Conservation (phyloP, 306 rosid species). For the Mucuna pruriens region DNA sequence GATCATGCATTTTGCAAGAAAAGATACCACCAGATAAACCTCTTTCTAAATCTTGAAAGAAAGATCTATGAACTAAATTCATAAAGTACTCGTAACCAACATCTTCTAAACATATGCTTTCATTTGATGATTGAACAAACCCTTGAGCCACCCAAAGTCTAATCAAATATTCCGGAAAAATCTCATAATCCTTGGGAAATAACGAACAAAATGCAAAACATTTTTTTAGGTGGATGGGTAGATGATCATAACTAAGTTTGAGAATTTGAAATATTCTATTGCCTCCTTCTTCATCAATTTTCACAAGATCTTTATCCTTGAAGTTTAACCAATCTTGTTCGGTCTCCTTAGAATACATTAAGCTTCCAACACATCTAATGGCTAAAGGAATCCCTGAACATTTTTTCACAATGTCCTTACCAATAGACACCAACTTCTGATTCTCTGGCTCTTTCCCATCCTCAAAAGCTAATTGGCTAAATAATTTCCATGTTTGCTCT, state of each 20-base stretch:
- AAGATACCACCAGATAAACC: not conserved
- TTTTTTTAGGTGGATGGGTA: not conserved
- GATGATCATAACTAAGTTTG: not conserved
- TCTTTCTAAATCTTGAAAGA: not conserved
- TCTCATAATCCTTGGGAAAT: not conserved
- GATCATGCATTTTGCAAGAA: not conserved
- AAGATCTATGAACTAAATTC: slow-evolving; percentile 5
- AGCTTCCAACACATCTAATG: slow-evolving; percentile 8
- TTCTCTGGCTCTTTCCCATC: not conserved
- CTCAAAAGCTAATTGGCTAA: slow-evolving; percentile 8
- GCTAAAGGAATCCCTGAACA: slow-evolving; percentile 33
- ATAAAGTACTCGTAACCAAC: not conserved
- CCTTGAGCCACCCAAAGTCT: slow-evolving; percentile 37
- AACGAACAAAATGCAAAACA: slow-evolving; percentile 25
- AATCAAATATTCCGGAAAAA: not conserved
- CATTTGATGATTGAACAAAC: not conserved
- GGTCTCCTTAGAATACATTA: not conserved
- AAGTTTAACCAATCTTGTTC: not conserved
- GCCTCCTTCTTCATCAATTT: not conserved
- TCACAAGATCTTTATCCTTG: not conserved
- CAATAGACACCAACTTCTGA: not conserved
- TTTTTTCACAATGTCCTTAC: not conserved
- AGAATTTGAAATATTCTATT: too few species aligned
- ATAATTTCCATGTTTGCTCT: not conserved
- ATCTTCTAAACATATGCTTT: not conserved